Base-by-base conservation (phyloP, 78 protist genomes). In the Tieghemostelium lacteum region DNA sequence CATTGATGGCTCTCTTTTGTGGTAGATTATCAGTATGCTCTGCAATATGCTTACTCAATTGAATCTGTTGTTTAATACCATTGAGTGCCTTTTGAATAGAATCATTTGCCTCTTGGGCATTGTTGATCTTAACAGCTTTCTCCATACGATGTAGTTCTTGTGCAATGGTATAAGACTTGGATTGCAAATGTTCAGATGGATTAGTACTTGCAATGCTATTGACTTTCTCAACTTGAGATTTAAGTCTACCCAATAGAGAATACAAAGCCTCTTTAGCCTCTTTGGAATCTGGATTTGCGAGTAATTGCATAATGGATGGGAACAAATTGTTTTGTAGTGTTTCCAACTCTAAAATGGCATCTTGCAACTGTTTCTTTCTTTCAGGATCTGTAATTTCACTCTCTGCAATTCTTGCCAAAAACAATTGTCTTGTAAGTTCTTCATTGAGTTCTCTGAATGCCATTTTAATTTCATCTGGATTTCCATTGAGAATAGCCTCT, bases 31-130 rank as follows among this genome's bases (percentile, higher is more conserved):
- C 49, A 22, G 91, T 83, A 2, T 54, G 55, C 42, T 83, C 91
- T 7, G 91, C 91, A 28, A 83, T 83, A 42, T 83, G 91, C 36
- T 83, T 83, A 16, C 78, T 69, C 28, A 83, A 62, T 69, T 83
- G 91, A 45, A 83, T 83, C 36, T 83, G 91, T 70, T 83, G 91
- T 61, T 83, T 83, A 57, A 83, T 83, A 3, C 91, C 91, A 28
- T 39, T 24, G 14, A 83, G 2, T 22, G 91, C 91, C 26, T 69
- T 66, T 29, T 69, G 76, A 12, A 60, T 29, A 52, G 58, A 37
- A 24, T 83, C 91, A 29, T 69, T 83, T 39, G 70, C 91, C 6
- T 83, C 91, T 0, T 55, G 33, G 26, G 55, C 37, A 22, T 83
- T 83, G 67, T 83, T 83, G 12, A 24, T 33, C 0, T 39, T 37